Percentiles rank a stretch among this genome's conserved stretches.
phyloP scores from a whole-genome alignment of 768 basidiomycete genomes.

The Polyporus arcularius region DNA sequence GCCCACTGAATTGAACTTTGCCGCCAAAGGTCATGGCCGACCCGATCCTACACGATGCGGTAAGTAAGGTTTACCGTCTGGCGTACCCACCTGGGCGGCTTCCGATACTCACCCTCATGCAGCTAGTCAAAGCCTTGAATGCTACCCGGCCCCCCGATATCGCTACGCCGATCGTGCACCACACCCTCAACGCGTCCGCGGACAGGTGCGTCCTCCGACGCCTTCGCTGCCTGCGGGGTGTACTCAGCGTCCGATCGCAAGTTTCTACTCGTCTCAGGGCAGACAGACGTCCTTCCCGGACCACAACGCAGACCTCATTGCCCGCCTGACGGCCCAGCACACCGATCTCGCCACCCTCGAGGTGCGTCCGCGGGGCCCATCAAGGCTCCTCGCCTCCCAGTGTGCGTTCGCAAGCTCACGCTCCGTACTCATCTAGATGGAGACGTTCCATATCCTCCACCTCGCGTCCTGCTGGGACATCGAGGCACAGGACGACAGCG shows the following conservation, averaged over 20 bases:
- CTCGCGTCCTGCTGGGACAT: conserved; percentile 70
- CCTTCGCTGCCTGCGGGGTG: conserved; percentile 3
- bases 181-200: conserved; percentile 72
- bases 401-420: not conserved
- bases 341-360: conserved; percentile 67
- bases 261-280: conserved; percentile 88
- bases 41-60: conserved; percentile 48
- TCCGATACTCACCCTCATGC: not conserved
- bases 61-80: conserved; percentile 33
- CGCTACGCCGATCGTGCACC: conserved; percentile 38
- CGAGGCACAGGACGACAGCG: conserved; percentile 24
- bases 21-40: conserved; percentile 61
- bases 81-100: too few species aligned
- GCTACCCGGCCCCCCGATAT: conserved; percentile 44
- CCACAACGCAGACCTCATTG: conserved; percentile 64
- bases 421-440: conserved; percentile 57
- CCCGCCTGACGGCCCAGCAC: conserved; percentile 50
- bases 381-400: not conserved
- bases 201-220: conserved; percentile 57
- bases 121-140: conserved; percentile 51
- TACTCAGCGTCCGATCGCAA: conserved; percentile 27
- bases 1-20: conserved; percentile 11
- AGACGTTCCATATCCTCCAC: conserved; percentile 81
- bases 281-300: conserved; percentile 81
- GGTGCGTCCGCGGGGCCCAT: conserved; percentile 37